Evolutionary conservation across 768 basidiomycete genomes (phyloP).

Genomic region (Leccinum disarticulatum): DNA sequence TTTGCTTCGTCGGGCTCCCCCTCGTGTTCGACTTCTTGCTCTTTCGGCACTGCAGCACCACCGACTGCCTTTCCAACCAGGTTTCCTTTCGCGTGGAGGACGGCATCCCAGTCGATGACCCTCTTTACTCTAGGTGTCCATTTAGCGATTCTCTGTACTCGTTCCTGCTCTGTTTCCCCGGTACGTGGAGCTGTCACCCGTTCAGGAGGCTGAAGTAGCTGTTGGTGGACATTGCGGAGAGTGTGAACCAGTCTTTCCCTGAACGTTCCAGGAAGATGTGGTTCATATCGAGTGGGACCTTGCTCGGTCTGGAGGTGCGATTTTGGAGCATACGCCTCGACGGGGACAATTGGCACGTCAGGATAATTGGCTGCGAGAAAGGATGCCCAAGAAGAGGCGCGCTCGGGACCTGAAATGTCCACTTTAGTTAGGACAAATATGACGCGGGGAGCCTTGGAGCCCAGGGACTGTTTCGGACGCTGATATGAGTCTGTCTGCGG

Average conservation of each 20-base stretch:
- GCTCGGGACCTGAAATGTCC: slow-evolving; percentile 73
- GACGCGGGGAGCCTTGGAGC: slow-evolving; percentile 24
- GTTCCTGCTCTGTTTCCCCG: slow-evolving; percentile 42
- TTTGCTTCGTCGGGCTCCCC: slow-evolving; percentile 26
- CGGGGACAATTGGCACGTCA: slow-evolving; percentile 60
- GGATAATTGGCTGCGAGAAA: slow-evolving; percentile 59
- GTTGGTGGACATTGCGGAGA: slow-evolving; percentile 62
- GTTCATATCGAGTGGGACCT: slow-evolving; percentile 52
- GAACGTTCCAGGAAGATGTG: slow-evolving; percentile 67
- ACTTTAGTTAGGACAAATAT: slow-evolving; percentile 86
- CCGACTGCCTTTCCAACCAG: slow-evolving; percentile 47
- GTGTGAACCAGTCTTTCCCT: slow-evolving; percentile 63
- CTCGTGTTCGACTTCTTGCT: slow-evolving; percentile 5
- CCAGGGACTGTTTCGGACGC: slow-evolving; percentile 37
- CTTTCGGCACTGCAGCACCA: slow-evolving; percentile 38
- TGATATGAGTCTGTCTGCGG: neutral
- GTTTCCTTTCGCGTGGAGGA: slow-evolving; percentile 45
- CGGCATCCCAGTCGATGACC: slow-evolving; percentile 72
- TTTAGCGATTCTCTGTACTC: slow-evolving; percentile 45
- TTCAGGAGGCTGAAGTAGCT: slow-evolving; percentile 68
- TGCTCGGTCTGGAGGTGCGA: slow-evolving; percentile 33
- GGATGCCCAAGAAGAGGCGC: slow-evolving; percentile 63
- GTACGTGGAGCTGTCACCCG: slow-evolving; percentile 41
- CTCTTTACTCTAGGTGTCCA: slow-evolving; percentile 70
- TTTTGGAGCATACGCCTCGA: slow-evolving; percentile 72